Evolutionary conservation across 805 yeast genomes (phyloP), one percentile per base, ranked within the genome.

Genomic region (Cyberlindnera mycetangii): DNA sequence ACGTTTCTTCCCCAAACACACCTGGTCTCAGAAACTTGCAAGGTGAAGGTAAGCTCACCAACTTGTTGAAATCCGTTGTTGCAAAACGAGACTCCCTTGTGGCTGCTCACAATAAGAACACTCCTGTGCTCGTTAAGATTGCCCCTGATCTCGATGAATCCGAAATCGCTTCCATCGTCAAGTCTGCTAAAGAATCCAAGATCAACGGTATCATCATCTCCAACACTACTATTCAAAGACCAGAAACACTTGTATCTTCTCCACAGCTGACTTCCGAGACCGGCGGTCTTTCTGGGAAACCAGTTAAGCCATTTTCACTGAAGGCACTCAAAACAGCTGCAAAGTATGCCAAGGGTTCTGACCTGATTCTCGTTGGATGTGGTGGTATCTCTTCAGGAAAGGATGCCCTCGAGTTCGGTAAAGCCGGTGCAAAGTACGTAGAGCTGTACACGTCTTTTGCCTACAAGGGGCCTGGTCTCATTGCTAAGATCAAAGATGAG

Each of bases 241-340:
- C 97, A 10, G 69, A 70, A 1, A 53, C 61, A 4, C 69, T 90
- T 56, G 69, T 74, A 33, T 78, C 90, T 7, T 50, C 66, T 17
- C 66, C 70, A 17, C 64, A 64, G 20, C 64, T 83, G 32, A 66
- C 71, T 15, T 49, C 64, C 27, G 85, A 89, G 65, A 67, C 81
- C 3, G 98, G 98, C 47, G 98, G 98, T 1, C 75, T 92, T 32
- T 86, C 96, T 0, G 98, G 98, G n/a, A 76, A 77, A 46, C 98
- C 98, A 15, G 72, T 92, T 44, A 92, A 90, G 65, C 90, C 88
- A 37, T 71, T 79, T 41, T 72, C 96, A 2, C 69, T 92, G 47
- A 68, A 78, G 50, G 93, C 95, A 0, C 71, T 92, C 54, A 76
- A 73, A 48, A 67, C 76, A 2, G 79, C 92, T 54, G 80, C 93